Evolutionary conservation across 169 alveolate genomes (phyloP).

Genomic region (Cardiosporidium cionae): DNA sequence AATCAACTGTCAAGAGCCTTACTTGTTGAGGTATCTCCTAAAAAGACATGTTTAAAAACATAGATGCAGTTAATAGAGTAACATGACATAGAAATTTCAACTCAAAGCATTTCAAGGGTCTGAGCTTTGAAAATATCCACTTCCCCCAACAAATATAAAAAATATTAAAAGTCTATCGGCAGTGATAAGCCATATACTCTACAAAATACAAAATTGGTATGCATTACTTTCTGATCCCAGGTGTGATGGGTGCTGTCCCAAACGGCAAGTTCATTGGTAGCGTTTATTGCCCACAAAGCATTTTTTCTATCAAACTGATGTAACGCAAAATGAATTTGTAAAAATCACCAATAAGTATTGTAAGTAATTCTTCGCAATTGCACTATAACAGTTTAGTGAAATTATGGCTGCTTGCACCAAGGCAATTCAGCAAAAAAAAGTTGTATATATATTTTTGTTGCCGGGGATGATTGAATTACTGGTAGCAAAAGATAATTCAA

Average conservation of each 20-base stretch:
- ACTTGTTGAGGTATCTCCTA: slow-evolving; percentile 17
- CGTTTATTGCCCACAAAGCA: slow-evolving; percentile 22
- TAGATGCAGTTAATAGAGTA: background rate
- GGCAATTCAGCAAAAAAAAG: too few species aligned
- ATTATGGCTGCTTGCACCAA: background rate
- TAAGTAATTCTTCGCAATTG: background rate
- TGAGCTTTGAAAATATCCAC: too few species aligned
- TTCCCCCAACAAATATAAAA: too few species aligned
- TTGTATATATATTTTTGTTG: too few species aligned
- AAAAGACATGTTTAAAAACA: background rate
- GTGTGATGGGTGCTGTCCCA: slow-evolving; percentile 13
- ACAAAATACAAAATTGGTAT: too few species aligned
- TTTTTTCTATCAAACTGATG: slow-evolving; percentile 17
- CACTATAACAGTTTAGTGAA: background rate
- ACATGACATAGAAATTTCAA: too few species aligned
- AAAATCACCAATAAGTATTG: too few species aligned
- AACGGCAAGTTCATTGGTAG: slow-evolving; percentile 17
- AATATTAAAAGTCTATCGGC: too few species aligned
- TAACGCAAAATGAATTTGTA: background rate
- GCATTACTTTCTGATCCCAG: slow-evolving; percentile 20
- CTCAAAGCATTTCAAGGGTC: too few species aligned
- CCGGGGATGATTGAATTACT: too few species aligned
- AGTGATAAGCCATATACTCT: too few species aligned
- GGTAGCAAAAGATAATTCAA: too few species aligned
- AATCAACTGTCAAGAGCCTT: slow-evolving; percentile 6